Base-by-base conservation (phyloP, 129 eudicot genomes). In the Glebionis coronaria region DNA sequence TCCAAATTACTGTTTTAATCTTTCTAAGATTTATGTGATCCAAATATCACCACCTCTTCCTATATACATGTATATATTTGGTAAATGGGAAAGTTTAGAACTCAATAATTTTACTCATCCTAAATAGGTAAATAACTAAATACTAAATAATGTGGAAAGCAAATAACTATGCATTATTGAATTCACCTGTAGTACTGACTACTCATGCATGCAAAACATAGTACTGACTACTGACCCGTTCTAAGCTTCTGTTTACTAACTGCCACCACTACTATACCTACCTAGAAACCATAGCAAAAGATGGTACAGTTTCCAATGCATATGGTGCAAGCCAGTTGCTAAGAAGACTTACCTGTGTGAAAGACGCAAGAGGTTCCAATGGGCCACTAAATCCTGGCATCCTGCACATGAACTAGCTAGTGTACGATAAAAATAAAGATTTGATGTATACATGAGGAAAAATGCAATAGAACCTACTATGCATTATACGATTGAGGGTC, bases 191-290 rank as follows among this genome's bases (percentile, higher is more conserved):
- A 14, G 72, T 65, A 65, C 58, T 11, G 66, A 73, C 52, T 12
- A 14, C 60, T 56, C 78, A 73, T 18, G 60, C 72, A 46, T 65
- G 72, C 67, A 73, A 38, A 73, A 44, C 72, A 56, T 56, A 65
- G 78, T 73, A 73, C 66, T 28, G 78, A 73, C 78, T 71, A 65
- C 72, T 27, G 63, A 13, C 16, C 15, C 46, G 14, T 72, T 42
- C 46, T 21, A 35, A 35, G 42, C 10, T 38, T 13, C 61, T 56
- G 13, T 5, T 29, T 51, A 62, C 11, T n/a, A 62, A 63, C 55
- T 50, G 45, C 70, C 4, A 56, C 20, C 40, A 40, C 42, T 13
- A 73, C 53, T 38, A 11, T 9, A 3, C 5, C 0, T 51, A 53
- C 25, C 14, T 10, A 4, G 13, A 40, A 66, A 46, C 10, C 61